These are phyloP conservation scores for Mortierella claussenii DNA, from an alignment of 192 early-diverging fungal species.

Conservation along the genomic window DNA sequence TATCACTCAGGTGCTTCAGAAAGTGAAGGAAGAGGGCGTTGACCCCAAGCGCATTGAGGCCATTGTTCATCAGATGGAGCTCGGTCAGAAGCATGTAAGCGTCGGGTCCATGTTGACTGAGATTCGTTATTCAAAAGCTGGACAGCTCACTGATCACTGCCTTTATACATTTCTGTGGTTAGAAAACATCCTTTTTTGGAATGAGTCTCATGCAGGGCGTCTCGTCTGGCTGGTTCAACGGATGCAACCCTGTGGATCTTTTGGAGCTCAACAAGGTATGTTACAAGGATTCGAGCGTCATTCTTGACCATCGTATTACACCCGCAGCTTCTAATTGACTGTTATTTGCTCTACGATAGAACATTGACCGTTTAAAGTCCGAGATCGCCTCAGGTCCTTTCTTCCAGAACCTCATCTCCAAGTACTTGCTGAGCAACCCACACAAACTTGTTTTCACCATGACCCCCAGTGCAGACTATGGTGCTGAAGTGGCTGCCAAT, in stretches of 20 bases:
- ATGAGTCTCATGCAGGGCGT: constrained; percentile 78
- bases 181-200: constrained; percentile 90
- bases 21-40: constrained; percentile 79
- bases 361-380: constrained; percentile 75
- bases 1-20: constrained; percentile 75
- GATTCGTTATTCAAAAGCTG: too few relatives aligned
- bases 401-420: constrained; percentile 79
- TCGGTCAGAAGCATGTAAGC: constrained; percentile 87
- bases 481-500: constrained; percentile 61
- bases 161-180: constrained; percentile 1
- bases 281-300: too few relatives aligned
- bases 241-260: constrained; percentile 84
- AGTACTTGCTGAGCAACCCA: constrained; percentile 83
- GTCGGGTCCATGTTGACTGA: background rate
- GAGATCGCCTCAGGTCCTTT: constrained; percentile 67
- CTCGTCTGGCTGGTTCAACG: constrained; percentile 89
- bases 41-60: constrained; percentile 81
- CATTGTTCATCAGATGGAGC: constrained; percentile 88
- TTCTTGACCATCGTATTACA: too few relatives aligned
- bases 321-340: background rate
- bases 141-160: too few relatives aligned
- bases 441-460: constrained; percentile 86
- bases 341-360: constrained; percentile 58
- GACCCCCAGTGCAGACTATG: constrained; percentile 78
- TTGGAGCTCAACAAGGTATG: constrained; percentile 83